Evolutionary conservation across 345 rosid genomes (phyloP).

Genomic region (Anastatica hierochuntica): DNA sequence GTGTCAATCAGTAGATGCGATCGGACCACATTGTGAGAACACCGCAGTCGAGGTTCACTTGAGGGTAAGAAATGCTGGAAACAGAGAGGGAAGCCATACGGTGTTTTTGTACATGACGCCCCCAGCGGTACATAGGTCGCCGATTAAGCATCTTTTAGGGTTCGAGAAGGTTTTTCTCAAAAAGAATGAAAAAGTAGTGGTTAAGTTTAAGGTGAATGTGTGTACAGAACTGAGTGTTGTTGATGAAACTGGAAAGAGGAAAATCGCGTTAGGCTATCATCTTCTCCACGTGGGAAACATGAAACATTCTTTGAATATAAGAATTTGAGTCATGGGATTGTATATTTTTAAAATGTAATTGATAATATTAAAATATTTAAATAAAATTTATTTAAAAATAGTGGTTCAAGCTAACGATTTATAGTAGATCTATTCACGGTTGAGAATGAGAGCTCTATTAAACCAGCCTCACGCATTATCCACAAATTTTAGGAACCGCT

Average conservation of each 20-base stretch:
- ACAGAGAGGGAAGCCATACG: constrained; percentile 48
- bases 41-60: constrained; percentile 34
- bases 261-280: constrained; percentile 55
- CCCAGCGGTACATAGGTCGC: constrained; percentile 56
- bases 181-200: constrained; percentile 24
- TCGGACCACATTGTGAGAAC: constrained; percentile 34
- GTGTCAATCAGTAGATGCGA: constrained; percentile 49
- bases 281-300: constrained; percentile 64
- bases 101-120: constrained; percentile 67
- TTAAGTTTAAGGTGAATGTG: constrained; percentile 49
- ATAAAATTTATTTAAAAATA: too few relatives aligned
- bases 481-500: too few relatives aligned
- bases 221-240: constrained; percentile 76
- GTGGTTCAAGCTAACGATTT: too few relatives aligned
- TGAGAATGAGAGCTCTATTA: too few relatives aligned
- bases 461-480: too few relatives aligned
- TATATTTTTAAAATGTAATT: too few relatives aligned
- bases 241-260: constrained; percentile 54
- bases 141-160: constrained; percentile 55
- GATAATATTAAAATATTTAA: too few relatives aligned
- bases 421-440: too few relatives aligned
- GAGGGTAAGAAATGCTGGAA: constrained; percentile 43
- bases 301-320: constrained; percentile 44
- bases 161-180: constrained; percentile 57
- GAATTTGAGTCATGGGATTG: too few relatives aligned